A percentile compares a stretch with the other conserved stretches of the same genome.
Conservation (phyloP, 768 basidiomycete genomes). For the Tulasnella sp. region DNA sequence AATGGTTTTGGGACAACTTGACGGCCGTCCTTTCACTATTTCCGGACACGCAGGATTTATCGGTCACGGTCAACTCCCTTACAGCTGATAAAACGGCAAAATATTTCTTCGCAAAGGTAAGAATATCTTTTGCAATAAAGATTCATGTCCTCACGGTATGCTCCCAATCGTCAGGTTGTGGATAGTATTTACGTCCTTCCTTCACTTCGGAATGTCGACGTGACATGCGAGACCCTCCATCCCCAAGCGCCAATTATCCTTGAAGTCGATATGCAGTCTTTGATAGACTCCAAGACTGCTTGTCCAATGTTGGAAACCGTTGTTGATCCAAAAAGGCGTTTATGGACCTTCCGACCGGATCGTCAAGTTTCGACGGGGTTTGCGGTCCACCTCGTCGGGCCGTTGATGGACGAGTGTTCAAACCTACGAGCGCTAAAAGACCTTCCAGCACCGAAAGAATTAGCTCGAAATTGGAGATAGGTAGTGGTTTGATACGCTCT, state of each 20-base stretch:
- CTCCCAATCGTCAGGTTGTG: neutral
- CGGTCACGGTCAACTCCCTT: neutral
- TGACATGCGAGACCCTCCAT: neutral
- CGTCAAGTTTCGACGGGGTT: neutral
- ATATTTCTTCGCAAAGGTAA: neutral
- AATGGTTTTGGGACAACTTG: conserved; percentile 1
- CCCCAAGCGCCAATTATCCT: neutral
- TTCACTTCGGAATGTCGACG: neutral
- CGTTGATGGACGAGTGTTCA: neutral
- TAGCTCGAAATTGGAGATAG: neutral
- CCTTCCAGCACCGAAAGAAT: neutral
- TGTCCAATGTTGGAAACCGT: neutral
- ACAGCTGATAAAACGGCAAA: neutral
- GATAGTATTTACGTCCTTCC: neutral
- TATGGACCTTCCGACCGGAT: neutral
- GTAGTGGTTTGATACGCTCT: too few species aligned
- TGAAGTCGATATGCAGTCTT: neutral
- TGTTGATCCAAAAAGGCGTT: neutral
- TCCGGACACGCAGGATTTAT: neutral
- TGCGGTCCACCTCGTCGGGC: neutral
- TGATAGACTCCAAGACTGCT: neutral
- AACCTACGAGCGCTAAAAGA: neutral
- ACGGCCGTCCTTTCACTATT: neutral
- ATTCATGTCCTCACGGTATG: neutral
- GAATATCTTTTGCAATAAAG: neutral